Evolutionary conservation across 1,284 basidiomycete species (phyloP).

Genomic region (Naganishia cerealis): DNA sequence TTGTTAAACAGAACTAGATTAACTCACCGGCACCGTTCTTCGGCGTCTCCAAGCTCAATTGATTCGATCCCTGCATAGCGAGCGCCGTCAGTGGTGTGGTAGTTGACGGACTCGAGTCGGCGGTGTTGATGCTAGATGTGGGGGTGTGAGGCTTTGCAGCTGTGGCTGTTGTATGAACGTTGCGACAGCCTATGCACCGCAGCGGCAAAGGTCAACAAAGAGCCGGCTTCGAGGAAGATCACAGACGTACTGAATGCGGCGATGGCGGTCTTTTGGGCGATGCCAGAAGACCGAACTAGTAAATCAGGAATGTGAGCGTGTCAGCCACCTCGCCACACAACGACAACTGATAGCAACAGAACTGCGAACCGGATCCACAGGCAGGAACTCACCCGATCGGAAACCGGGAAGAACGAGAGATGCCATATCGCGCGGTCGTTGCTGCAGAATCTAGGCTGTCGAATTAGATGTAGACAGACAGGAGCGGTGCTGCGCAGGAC

Average conservation of each 20-base stretch:
- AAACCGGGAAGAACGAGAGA: conserved; percentile 28
- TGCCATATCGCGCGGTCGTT: conserved; percentile 4
- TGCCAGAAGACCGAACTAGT: conserved; percentile 23
- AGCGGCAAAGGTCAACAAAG: background rate
- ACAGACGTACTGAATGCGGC: conserved; percentile 7
- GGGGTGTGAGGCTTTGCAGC: conserved; percentile 29
- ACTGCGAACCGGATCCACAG: background rate
- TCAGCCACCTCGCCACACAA: background rate
- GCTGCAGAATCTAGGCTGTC: background rate
- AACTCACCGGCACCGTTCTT: conserved; percentile 80
- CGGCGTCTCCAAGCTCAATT: conserved; percentile 81
- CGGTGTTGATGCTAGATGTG: conserved; percentile 21
- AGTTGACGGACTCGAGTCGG: conserved; percentile 40
- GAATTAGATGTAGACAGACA: background rate
- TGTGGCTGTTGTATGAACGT: conserved; percentile 15
- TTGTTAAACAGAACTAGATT: background rate
- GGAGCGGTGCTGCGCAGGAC: background rate
- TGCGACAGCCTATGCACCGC: conserved; percentile 7
- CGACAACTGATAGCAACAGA: background rate
- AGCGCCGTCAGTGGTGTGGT: conserved; percentile 52
- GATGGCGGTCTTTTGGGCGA: conserved; percentile 8
- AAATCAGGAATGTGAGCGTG: background rate
- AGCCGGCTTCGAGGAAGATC: background rate
- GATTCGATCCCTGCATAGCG: conserved; percentile 76
- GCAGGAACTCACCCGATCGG: conserved; percentile 24